These are phyloP conservation scores for Penicillium sp. DNA, from an alignment of 2,329 filamentous ascomycete species.

Conservation along the genomic window DNA sequence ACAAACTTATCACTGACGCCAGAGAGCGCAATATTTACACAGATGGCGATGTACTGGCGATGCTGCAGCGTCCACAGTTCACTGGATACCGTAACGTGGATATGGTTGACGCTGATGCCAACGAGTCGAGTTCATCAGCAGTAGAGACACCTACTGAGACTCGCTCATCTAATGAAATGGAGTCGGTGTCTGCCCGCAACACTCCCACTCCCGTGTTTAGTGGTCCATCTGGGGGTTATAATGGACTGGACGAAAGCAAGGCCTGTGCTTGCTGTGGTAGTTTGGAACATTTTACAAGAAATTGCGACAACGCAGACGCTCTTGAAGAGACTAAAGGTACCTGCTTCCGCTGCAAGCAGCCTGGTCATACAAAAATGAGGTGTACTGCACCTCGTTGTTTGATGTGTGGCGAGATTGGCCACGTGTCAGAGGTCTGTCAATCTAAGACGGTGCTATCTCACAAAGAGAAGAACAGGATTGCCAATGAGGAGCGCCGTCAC, in stretches of 20 bases:
- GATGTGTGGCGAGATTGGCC: slow-evolving; percentile 44
- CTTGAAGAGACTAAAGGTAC: slow-evolving; percentile 33
- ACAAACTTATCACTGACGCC: slow-evolving; percentile 77
- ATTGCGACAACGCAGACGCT: slow-evolving; percentile 45
- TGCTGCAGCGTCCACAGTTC: slow-evolving; percentile 54
- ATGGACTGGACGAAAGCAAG: slow-evolving; percentile 40
- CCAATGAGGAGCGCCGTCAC: slow-evolving; percentile 35
- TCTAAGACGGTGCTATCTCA: slow-evolving; percentile 32
- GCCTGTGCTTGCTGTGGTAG: slow-evolving; percentile 46
- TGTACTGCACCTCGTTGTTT: slow-evolving; percentile 42
- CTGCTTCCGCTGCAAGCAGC: slow-evolving; percentile 40
- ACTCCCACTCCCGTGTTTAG: slow-evolving; percentile 26
- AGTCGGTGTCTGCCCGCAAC: slow-evolving; percentile 22
- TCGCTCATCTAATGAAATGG: slow-evolving; percentile 23
- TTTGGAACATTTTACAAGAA: slow-evolving; percentile 39
- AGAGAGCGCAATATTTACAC: slow-evolving; percentile 72
- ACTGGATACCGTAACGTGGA: slow-evolving; percentile 42
- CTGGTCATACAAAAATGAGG: slow-evolving; percentile 33
- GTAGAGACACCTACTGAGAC: slow-evolving; percentile 29
- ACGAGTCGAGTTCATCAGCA: slow-evolving; percentile 15
- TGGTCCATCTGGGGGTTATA: slow-evolving; percentile 41
- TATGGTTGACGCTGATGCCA: slow-evolving; percentile 34
- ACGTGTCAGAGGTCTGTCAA: slow-evolving; percentile 33
- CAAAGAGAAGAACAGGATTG: slow-evolving; percentile 32
- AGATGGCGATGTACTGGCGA: slow-evolving; percentile 56